A percentile compares a stretch with the other conserved stretches of the same genome.
Evolutionary conservation across 1,284 basidiomycete species (phyloP).

Genomic region (Pseudomicrostroma phylloplanum): DNA sequence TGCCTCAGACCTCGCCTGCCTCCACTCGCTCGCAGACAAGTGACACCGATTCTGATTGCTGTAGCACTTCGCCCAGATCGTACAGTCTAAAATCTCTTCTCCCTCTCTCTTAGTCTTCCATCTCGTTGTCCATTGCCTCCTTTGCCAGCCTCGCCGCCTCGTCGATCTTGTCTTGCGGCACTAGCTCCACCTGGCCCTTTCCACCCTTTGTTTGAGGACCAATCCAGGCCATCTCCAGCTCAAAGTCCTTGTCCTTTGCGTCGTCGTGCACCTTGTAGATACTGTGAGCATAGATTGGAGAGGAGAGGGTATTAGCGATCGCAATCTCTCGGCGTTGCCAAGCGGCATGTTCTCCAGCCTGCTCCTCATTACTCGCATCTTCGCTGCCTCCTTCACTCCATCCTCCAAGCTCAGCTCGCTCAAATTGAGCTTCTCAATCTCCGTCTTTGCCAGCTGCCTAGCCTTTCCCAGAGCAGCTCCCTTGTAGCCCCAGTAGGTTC

Average conservation of each 20-base stretch:
- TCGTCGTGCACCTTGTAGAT: constrained; percentile 98
- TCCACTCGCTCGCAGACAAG: too few species aligned
- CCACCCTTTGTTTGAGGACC: constrained; percentile 74
- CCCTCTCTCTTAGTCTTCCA: constrained; percentile 60
- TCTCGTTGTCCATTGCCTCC: constrained; percentile 73
- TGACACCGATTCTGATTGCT: too few species aligned
- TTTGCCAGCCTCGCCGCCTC: constrained; percentile 86
- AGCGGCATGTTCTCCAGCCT: neutral
- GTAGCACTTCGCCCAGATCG: too few species aligned
- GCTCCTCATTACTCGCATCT: constrained; percentile 30
- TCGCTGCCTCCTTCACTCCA: constrained; percentile 45
- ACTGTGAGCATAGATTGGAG: constrained; percentile 54
- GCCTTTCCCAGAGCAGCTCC: constrained; percentile 82
- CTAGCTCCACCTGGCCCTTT: constrained; percentile 9
- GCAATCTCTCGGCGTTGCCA: too few species aligned
- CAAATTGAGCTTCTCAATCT: constrained; percentile 89
- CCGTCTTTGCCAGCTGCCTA: constrained; percentile 91
- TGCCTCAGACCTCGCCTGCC: too few species aligned
- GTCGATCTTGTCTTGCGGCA: constrained; percentile 30
- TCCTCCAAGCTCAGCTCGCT: constrained; percentile 61
- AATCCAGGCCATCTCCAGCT: constrained; percentile 96
- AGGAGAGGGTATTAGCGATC: constrained; percentile 3
- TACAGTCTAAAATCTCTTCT: too few species aligned
- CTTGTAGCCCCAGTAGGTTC: constrained; percentile 68
- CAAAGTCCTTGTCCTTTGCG: constrained; percentile 93